Conservation (phyloP, 768 basidiomycete species). For the Hygrocybe punicea region DNA sequence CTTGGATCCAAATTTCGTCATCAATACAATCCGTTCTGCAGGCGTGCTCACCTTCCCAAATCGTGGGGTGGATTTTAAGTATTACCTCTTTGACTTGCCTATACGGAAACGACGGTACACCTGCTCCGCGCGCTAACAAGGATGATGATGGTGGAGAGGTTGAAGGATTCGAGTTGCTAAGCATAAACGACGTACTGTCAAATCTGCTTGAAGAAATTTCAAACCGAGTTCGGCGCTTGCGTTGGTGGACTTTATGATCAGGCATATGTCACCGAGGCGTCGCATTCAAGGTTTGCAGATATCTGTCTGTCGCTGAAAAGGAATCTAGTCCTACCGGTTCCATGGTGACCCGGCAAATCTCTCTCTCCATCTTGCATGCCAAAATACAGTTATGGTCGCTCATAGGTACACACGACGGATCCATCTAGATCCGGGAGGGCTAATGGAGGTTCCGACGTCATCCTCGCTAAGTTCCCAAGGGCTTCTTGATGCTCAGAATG, state of each 20-base stretch:
- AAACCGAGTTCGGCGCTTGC: slow-evolving; percentile 45
- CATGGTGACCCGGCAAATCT: slow-evolving; percentile 13
- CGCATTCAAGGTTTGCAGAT: slow-evolving; percentile 33
- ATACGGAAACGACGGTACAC: slow-evolving; percentile 33
- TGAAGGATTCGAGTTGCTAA: slow-evolving; percentile 40
- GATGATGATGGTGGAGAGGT: slow-evolving; percentile 43
- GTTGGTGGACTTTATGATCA: slow-evolving; percentile 41
- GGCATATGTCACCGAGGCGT: slow-evolving; percentile 32
- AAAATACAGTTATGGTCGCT: no score
- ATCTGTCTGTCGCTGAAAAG: slow-evolving; percentile 28
- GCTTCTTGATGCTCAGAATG: neutral
- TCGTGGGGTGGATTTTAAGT: slow-evolving; percentile 44
- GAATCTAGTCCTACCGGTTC: slow-evolving; percentile 26
- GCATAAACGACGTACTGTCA: slow-evolving; percentile 30
- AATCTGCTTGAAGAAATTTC: slow-evolving; percentile 36
- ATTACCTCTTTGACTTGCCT: slow-evolving; percentile 44
- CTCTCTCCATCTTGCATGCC: no score
- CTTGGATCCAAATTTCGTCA: slow-evolving; percentile 37
- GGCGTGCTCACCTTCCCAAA: slow-evolving; percentile 42
- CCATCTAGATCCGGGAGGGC: neutral
- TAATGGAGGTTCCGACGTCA: neutral
- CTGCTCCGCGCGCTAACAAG: slow-evolving; percentile 35
- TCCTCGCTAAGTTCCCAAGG: neutral
- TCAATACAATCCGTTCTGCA: slow-evolving; percentile 27
- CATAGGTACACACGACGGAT: no score